Conservation (phyloP, 352 stramenopile species). For the Phytopythium helicoides region DNA sequence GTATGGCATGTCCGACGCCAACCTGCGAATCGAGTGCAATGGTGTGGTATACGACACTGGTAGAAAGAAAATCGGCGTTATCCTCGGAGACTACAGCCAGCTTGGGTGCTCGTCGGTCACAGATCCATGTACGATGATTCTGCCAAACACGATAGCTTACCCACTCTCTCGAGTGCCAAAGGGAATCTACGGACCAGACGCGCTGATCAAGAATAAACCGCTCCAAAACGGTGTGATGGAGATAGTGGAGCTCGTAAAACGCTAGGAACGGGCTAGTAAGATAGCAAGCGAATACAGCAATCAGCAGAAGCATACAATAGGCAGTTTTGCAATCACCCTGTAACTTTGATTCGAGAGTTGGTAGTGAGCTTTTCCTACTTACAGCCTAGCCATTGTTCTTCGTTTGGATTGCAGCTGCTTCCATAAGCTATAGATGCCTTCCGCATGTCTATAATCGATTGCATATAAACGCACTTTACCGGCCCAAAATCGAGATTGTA, state of each 20-base stretch:
- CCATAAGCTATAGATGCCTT: constrained; percentile 18
- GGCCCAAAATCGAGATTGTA: constrained; percentile 23
- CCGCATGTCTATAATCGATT: constrained; percentile 21
- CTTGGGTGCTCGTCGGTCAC: constrained; percentile 71
- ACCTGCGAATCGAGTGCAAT: constrained; percentile 26
- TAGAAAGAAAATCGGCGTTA: constrained; percentile 64
- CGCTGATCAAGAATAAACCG: constrained; percentile 82
- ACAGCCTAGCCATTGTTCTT: constrained; percentile 28
- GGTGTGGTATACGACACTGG: constrained; percentile 53
- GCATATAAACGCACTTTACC: constrained; percentile 14
- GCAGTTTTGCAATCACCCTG: background rate
- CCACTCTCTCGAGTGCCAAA: constrained; percentile 63
- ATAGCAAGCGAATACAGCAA: background rate
- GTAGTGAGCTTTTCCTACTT: background rate
- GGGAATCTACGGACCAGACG: constrained; percentile 61
- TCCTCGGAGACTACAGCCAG: constrained; percentile 69
- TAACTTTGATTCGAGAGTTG: background rate
- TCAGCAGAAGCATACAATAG: background rate
- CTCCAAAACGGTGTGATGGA: constrained; percentile 69
- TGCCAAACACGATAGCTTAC: constrained; percentile 59
- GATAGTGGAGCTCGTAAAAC: constrained; percentile 25
- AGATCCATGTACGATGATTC: constrained; percentile 69
- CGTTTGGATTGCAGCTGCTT: constrained; percentile 12
- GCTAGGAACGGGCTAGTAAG: background rate
- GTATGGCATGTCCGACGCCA: constrained; percentile 20